phyloP scores from a whole-genome alignment of 345 rosid genomes.

The Gossypium anomalum region DNA sequence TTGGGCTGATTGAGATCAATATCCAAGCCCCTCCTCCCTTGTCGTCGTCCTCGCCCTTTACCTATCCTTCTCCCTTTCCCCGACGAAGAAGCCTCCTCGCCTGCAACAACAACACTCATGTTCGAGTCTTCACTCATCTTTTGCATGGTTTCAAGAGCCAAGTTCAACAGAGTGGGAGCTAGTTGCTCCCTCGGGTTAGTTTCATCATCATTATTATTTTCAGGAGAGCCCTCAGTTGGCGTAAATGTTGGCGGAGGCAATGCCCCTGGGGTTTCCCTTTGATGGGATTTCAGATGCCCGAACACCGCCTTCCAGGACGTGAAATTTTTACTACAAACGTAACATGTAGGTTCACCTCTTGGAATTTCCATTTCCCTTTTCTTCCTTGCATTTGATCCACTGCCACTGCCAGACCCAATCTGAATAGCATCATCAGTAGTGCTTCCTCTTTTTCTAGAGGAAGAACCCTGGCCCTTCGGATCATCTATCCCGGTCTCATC shows the following conservation, averaged over 20 bases:
- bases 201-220: not conserved
- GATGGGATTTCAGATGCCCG: conserved; percentile 14
- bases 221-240: conserved; percentile 2
- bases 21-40: not conserved
- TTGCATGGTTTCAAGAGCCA: conserved; percentile 8
- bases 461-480: not conserved
- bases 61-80: not conserved
- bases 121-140: not conserved
- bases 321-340: not conserved
- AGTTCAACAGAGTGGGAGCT: conserved; percentile 13
- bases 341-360: not conserved
- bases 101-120: not conserved
- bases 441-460: not conserved
- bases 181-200: not conserved
- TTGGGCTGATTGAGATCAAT: not conserved
- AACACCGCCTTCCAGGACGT: conserved; percentile 14
- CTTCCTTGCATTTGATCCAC: not conserved
- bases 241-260: conserved; percentile 16
- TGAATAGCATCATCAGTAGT: not conserved
- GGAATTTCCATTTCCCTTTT: not conserved
- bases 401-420: not conserved
- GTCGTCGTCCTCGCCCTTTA: not conserved
- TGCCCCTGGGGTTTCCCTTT: conserved; percentile 8
- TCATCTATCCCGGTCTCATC: too few relatives aligned
- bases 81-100: conserved; percentile 1